These are phyloP conservation scores for Trichocladium uniseriatum DNA, from an alignment of 495 filamentous ascomycete genomes.

Conservation along the genomic window DNA sequence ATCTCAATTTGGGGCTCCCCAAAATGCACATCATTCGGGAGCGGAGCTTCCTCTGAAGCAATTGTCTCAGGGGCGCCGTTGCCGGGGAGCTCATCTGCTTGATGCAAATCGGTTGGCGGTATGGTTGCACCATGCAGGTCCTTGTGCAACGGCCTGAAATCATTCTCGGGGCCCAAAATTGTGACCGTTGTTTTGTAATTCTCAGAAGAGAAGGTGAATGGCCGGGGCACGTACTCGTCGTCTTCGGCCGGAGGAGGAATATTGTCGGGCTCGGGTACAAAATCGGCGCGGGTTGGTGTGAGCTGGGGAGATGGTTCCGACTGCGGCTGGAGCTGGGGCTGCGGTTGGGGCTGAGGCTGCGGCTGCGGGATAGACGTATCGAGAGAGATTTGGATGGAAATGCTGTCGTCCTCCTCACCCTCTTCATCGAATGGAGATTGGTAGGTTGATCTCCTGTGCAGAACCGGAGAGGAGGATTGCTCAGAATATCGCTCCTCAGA, in stretches of 20 bases:
- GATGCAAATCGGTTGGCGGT: slow-evolving; percentile 14
- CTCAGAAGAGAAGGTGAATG: slow-evolving; percentile 25
- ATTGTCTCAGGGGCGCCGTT: slow-evolving; percentile 5
- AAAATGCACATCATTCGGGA: neutral
- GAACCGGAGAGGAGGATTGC: neutral
- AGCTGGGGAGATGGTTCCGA: slow-evolving; percentile 15
- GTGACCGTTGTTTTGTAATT: slow-evolving; percentile 37
- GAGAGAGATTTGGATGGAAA: slow-evolving; percentile 35
- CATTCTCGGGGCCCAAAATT: slow-evolving; percentile 33
- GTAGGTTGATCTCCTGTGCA: slow-evolving; percentile 30
- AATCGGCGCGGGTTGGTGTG: slow-evolving; percentile 22
- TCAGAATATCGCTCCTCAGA: too few relatives aligned
- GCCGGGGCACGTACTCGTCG: slow-evolving; percentile 33
- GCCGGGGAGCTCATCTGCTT: slow-evolving; percentile 16
- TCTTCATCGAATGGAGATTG: slow-evolving; percentile 32
- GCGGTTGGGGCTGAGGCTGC: slow-evolving; percentile 5
- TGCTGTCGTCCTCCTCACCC: slow-evolving; percentile 28
- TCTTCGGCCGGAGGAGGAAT: slow-evolving; percentile 16
- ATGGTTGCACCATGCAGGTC: slow-evolving; percentile 21
- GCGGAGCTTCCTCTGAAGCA: slow-evolving; percentile 6
- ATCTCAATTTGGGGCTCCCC: slow-evolving; percentile 10
- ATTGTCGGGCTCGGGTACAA: slow-evolving; percentile 3
- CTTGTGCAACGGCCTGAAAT: slow-evolving; percentile 29
- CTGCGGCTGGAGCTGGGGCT: slow-evolving; percentile 1
- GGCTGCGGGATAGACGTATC: slow-evolving; percentile 21